Conservation (phyloP, 192 early-diverging fungal species). For the Coemansia sp. region DNA sequence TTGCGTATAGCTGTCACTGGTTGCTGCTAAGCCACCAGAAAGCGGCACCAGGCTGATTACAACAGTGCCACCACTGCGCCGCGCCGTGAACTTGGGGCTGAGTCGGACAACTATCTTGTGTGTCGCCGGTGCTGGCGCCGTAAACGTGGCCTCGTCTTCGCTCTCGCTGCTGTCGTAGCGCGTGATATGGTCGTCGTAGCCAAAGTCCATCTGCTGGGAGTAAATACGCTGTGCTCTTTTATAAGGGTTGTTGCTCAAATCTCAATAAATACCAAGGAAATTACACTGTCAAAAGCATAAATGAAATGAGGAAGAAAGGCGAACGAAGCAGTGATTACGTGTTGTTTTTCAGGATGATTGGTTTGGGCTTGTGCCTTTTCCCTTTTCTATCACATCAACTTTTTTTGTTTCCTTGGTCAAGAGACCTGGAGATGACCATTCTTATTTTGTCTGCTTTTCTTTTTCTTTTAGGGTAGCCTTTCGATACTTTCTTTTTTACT, state of each 20-base stretch:
- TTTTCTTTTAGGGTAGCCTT: no score
- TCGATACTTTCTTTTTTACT: no score
- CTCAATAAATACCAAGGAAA: background rate
- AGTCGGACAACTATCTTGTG: conserved; percentile 33
- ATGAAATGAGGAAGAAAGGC: background rate
- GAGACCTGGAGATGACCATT: background rate
- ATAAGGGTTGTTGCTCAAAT: background rate
- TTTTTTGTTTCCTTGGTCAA: background rate
- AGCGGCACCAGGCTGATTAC: conserved; percentile 31
- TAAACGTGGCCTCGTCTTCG: conserved; percentile 26
- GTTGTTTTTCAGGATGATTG: no score
- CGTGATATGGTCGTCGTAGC: conserved; percentile 33
- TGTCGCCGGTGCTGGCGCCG: background rate
- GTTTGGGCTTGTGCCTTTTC: no score
- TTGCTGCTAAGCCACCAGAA: conserved; percentile 5
- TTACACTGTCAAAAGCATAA: background rate
- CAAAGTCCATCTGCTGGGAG: conserved; percentile 47
- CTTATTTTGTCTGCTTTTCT: background rate
- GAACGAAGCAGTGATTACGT: background rate
- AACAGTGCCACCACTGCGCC: conserved; percentile 25
- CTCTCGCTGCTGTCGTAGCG: conserved; percentile 53
- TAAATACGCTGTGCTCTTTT: background rate
- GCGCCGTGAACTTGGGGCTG: background rate
- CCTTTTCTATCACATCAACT: background rate
- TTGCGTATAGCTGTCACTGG: conserved; percentile 1